Percentiles rank a stretch among this genome's conserved stretches.
phyloP scores from a whole-genome alignment of 768 basidiomycete species.

The Boletus coccyginus region DNA sequence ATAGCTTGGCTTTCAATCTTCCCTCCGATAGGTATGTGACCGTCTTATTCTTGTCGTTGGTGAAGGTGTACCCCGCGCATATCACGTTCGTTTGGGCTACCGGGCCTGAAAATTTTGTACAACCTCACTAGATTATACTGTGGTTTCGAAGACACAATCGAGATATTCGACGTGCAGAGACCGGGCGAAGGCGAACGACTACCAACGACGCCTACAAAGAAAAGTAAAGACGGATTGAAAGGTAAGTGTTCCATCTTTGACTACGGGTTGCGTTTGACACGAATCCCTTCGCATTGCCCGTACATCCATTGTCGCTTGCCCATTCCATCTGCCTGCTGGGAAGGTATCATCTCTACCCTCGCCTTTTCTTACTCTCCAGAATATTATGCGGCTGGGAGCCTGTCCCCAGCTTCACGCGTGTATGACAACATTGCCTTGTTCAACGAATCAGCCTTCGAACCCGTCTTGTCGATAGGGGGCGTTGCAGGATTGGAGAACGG shows the following conservation, averaged over 20 bases:
- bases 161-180: conserved; percentile 71
- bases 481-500: conserved; percentile 36
- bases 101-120: not conserved
- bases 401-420: conserved; percentile 44
- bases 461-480: conserved; percentile 64
- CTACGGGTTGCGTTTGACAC: not conserved
- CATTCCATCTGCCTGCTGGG: not conserved
- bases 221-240: conserved; percentile 83
- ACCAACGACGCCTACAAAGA: conserved; percentile 67
- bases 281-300: not conserved
- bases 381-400: conserved; percentile 78
- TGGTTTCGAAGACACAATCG: conserved; percentile 82
- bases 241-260: conserved; percentile 41
- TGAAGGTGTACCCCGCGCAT: not conserved
- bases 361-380: conserved; percentile 69
- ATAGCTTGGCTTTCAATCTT: conserved; percentile 75
- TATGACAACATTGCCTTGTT: conserved; percentile 64
- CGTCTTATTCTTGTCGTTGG: not conserved
- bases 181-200: conserved; percentile 77
- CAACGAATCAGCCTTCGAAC: conserved; percentile 53
- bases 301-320: too few species aligned
- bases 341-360: conserved; percentile 85
- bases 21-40: conserved; percentile 55
- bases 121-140: conserved; percentile 60
- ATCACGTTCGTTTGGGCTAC: not conserved